Evolutionary conservation across 495 filamentous ascomycete species (phyloP).

Genomic region (Annulohypoxylon stygium): DNA sequence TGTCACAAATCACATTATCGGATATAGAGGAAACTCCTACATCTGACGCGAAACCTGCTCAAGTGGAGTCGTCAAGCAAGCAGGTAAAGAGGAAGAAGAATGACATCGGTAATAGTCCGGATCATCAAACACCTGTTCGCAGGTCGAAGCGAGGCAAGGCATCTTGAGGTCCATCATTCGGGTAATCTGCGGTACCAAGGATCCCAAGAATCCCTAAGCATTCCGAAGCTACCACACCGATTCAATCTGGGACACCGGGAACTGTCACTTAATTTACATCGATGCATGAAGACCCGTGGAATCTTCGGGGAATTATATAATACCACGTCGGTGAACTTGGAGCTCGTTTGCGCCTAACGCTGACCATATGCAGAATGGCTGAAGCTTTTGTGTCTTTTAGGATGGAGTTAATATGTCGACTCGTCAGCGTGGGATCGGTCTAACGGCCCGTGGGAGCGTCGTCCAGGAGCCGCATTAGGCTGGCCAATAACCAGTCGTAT

Average conservation of each 20-base stretch:
- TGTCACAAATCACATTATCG: conserved; percentile 12
- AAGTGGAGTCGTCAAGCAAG: conserved; percentile 23
- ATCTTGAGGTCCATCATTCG: conserved; percentile 27
- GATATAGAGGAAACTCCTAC: conserved; percentile 10
- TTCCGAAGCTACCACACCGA: conserved; percentile 28
- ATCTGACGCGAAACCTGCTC: conserved; percentile 29
- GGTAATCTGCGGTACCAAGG: conserved; percentile 16
- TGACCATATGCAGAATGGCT: conserved; percentile 20
- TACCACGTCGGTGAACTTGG: conserved; percentile 40
- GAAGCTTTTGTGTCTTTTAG: conserved; percentile 28
- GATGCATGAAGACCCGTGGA: conserved; percentile 30
- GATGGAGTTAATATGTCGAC: conserved; percentile 17
- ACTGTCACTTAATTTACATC: conserved; percentile 34
- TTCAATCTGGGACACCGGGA: conserved; percentile 41
- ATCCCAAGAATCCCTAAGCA: conserved; percentile 14
- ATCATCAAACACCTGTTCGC: conserved; percentile 30
- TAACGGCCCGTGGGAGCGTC: conserved; percentile 51
- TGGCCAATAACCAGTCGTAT: conserved; percentile 30
- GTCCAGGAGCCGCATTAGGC: conserved; percentile 39
- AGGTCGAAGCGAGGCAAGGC: conserved; percentile 45
- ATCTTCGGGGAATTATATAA: conserved; percentile 24
- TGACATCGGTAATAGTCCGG: conserved; percentile 32
- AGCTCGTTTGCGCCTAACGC: conserved; percentile 8
- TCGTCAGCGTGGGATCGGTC: conserved; percentile 44
- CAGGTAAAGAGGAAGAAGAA: conserved; percentile 53